Percentiles rank a stretch among this genome's conserved stretches.
Evolutionary conservation across 2,329 filamentous ascomycete genomes (phyloP).

Genomic region (Fusarium subglutinans): DNA sequence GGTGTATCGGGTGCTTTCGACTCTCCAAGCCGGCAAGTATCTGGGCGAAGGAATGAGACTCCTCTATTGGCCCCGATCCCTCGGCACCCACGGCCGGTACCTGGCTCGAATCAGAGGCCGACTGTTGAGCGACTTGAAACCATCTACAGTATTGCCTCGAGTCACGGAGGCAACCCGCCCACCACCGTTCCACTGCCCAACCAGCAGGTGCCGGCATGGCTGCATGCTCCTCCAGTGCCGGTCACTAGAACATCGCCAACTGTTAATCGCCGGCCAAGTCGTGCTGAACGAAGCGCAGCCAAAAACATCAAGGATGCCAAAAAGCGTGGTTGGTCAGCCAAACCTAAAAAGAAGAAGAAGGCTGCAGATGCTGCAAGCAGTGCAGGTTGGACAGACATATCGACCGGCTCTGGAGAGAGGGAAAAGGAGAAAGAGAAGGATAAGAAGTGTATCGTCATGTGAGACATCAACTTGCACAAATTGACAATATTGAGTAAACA

Average conservation of each 20-base stretch:
- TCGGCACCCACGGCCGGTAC: constrained; percentile 57
- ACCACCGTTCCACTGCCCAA: constrained; percentile 12
- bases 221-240: constrained; percentile 48
- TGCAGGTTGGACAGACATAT: constrained; percentile 64
- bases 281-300: constrained; percentile 67
- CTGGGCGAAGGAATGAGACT: constrained; percentile 51
- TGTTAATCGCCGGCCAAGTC: constrained; percentile 60
- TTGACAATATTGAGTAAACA: neutral
- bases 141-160: constrained; percentile 56
- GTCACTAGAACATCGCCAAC: constrained; percentile 52
- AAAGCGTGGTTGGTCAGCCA: constrained; percentile 63
- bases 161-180: constrained; percentile 22
- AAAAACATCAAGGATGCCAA: constrained; percentile 71
- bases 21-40: constrained; percentile 48
- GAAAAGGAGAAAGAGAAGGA: constrained; percentile 54
- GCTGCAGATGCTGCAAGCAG: constrained; percentile 55
- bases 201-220: constrained; percentile 46
- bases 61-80: constrained; percentile 64
- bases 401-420: constrained; percentile 43
- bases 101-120: constrained; percentile 50
- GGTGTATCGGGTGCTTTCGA: constrained; percentile 66
- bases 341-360: constrained; percentile 52
- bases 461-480: constrained; percentile 25
- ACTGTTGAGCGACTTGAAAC: constrained; percentile 65
- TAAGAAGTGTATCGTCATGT: constrained; percentile 65